A percentile compares a stretch with the other conserved stretches of the same genome.
Evolutionary conservation across 208 protist species (phyloP).

Genomic region (Crithidia brevicula): DNA sequence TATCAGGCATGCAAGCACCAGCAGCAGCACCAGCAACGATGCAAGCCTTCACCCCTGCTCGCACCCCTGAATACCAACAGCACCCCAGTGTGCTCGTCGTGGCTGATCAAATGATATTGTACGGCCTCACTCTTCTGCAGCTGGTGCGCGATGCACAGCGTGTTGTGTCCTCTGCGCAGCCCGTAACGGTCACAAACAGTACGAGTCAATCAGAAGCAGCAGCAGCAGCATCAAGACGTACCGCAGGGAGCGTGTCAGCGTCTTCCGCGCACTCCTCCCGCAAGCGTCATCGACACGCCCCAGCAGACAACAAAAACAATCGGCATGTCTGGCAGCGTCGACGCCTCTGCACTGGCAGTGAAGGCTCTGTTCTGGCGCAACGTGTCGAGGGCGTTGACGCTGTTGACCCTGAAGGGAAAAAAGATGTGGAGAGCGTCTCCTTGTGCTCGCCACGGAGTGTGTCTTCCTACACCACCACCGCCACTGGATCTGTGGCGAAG

Average conservation of each 20-base stretch:
- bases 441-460: slow-evolving; percentile 2
- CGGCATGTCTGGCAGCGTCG: neutral
- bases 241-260: neutral
- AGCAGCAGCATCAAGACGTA: neutral
- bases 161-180: too few species aligned
- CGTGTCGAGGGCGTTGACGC: too few species aligned
- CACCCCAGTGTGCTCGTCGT: slow-evolving; percentile 8
- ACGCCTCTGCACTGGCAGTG: neutral
- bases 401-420: neutral
- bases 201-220: neutral
- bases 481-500: too few species aligned
- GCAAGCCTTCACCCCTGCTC: too few species aligned
- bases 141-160: slow-evolving; percentile 5
- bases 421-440: neutral
- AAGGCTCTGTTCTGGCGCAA: too few species aligned
- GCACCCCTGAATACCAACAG: too few species aligned
- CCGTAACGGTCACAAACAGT: too few species aligned
- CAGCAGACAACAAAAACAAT: neutral
- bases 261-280: neutral
- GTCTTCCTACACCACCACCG: slow-evolving; percentile 11
- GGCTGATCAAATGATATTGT: slow-evolving; percentile 10
- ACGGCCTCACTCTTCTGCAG: slow-evolving; percentile 19
- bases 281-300: slow-evolving; percentile 2
- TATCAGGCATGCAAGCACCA: too few species aligned
- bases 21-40: too few species aligned